phyloP scores from a whole-genome alignment of 768 basidiomycete species.

The Trametes punicea region DNA sequence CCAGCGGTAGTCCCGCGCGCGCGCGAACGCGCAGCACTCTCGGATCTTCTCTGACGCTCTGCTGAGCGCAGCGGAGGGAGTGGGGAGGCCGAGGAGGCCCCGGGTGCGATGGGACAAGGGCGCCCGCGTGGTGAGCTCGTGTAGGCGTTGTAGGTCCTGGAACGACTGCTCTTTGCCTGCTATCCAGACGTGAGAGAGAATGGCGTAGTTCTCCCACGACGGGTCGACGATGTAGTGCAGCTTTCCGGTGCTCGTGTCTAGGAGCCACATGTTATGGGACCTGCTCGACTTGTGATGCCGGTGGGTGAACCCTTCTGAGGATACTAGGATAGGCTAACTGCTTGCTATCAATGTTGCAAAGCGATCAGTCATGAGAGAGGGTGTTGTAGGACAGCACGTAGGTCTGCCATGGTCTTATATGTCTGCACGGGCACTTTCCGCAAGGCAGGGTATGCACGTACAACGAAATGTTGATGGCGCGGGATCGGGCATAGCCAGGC shows the following conservation, averaged over 20 bases:
- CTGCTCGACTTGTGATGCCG: too few species aligned
- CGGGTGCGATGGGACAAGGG: background rate
- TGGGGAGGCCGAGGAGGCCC: background rate
- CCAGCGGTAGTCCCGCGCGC: background rate
- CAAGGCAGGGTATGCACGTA: too few species aligned
- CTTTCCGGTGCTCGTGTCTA: background rate
- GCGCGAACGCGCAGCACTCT: conserved; percentile 9
- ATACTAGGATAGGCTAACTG: background rate
- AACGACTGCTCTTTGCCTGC: conserved; percentile 4
- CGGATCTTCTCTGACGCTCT: conserved; percentile 9
- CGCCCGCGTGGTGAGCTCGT: background rate
- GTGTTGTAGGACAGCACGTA: too few species aligned
- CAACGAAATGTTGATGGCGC: too few species aligned
- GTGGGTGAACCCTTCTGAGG: too few species aligned
- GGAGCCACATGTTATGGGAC: conserved; percentile 2
- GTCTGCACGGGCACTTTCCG: too few species aligned
- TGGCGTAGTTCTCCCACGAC: conserved; percentile 4
- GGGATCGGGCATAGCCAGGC: too few species aligned
- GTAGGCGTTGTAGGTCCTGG: conserved; percentile 9
- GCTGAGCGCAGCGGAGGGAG: background rate
- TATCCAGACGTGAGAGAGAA: conserved; percentile 18
- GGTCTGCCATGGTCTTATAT: too few species aligned
- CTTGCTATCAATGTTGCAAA: too few species aligned
- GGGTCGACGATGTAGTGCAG: conserved; percentile 2
- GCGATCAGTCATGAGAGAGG: too few species aligned